phyloP scores from a whole-genome alignment of 345 rosid species.

The Microthlaspi erraticum region DNA sequence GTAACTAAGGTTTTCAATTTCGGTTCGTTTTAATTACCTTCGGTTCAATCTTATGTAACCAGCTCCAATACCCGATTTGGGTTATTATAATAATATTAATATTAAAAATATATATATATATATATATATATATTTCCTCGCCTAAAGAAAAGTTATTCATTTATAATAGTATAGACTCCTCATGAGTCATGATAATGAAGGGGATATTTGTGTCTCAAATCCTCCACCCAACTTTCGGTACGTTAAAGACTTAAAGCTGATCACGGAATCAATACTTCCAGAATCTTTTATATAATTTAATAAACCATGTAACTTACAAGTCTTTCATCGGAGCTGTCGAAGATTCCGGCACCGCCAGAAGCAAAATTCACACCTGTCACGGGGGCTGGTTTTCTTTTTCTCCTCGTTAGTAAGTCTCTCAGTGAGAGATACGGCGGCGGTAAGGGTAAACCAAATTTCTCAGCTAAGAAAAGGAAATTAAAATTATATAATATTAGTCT shows the following conservation, averaged over 20 bases:
- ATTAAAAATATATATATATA: too few species aligned
- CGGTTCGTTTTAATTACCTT: too few species aligned
- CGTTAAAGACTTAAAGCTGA: background rate
- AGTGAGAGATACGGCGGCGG: slow-evolving; percentile 66
- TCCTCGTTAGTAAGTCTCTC: background rate
- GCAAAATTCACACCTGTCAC: slow-evolving; percentile 65
- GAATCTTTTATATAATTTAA: background rate
- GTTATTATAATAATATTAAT: too few species aligned
- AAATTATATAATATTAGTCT: background rate
- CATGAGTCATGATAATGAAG: background rate
- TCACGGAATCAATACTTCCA: slow-evolving; percentile 10
- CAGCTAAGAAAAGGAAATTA: slow-evolving; percentile 46
- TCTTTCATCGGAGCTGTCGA: slow-evolving; percentile 52
- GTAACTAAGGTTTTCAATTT: too few species aligned
- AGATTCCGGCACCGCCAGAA: slow-evolving; percentile 72
- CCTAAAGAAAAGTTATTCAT: too few species aligned
- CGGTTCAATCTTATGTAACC: too few species aligned
- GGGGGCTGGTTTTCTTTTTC: slow-evolving; percentile 31
- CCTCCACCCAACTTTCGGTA: background rate
- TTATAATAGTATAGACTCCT: too few species aligned
- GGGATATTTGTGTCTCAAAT: slow-evolving; percentile 26
- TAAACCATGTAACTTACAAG: slow-evolving; percentile 49
- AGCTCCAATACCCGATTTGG: too few species aligned
- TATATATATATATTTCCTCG: too few species aligned
- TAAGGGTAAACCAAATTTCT: slow-evolving; percentile 62